These are phyloP conservation scores for Sphaerobolus stellatus DNA, from an alignment of 1,284 basidiomycete genomes.

Conservation along the genomic window DNA sequence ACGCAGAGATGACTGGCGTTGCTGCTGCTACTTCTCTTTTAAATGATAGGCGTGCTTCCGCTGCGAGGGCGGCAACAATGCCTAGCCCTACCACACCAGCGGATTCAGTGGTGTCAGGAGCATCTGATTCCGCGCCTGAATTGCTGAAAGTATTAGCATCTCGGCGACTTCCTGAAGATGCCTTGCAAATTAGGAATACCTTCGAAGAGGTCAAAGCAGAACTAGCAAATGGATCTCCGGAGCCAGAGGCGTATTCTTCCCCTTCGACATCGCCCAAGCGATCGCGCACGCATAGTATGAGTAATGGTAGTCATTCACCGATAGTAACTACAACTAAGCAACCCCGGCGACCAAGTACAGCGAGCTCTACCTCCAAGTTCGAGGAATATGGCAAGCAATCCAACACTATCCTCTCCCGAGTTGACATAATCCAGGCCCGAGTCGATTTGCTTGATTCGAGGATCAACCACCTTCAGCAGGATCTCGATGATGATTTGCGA, in stretches of 20 bases:
- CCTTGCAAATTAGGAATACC: slow-evolving; percentile 64
- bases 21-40: slow-evolving; percentile 82
- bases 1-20: slow-evolving; percentile 75
- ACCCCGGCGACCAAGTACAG: slow-evolving; percentile 17
- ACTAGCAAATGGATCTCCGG: too few species aligned
- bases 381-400: slow-evolving; percentile 19
- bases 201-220: slow-evolving; percentile 86
- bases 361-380: slow-evolving; percentile 5
- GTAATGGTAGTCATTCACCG: slow-evolving; percentile 22
- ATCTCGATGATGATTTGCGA: slow-evolving; percentile 72
- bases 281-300: slow-evolving; percentile 15
- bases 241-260: slow-evolving; percentile 40
- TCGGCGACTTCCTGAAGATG: slow-evolving; percentile 40
- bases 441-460: slow-evolving; percentile 63
- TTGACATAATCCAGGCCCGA: slow-evolving; percentile 59
- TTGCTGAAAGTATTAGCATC: slow-evolving; percentile 4
- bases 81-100: slow-evolving; percentile 26
- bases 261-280: neutral
- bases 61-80: slow-evolving; percentile 25
- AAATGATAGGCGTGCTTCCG: slow-evolving; percentile 41
- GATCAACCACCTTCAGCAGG: slow-evolving; percentile 55
- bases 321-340: slow-evolving; percentile 18
- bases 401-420: slow-evolving; percentile 45
- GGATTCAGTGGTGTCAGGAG: slow-evolving; percentile 11
- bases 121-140: slow-evolving; percentile 18